Evolutionary conservation across 2,329 filamentous ascomycete genomes (phyloP).

Genomic region (Pyrenophora teres): DNA sequence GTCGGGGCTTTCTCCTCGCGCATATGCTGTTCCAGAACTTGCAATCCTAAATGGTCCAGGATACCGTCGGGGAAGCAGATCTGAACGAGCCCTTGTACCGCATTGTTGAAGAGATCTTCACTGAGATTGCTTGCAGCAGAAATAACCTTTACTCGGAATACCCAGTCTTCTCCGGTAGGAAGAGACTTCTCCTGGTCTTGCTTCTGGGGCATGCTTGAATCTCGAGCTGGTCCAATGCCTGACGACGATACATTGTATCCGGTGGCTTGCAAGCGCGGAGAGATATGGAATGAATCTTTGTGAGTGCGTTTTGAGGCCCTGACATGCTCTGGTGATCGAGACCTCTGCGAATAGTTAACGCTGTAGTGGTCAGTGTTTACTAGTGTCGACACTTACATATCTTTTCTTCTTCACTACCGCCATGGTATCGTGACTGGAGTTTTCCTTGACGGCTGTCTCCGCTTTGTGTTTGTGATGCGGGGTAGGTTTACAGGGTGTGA

Average conservation of each 20-base stretch:
- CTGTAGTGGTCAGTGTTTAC: neutral
- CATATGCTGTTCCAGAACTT: conserved; percentile 31
- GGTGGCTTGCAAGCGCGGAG: neutral
- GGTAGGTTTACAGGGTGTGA: no score
- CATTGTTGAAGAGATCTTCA: conserved; percentile 29
- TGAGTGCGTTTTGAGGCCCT: conserved; percentile 6
- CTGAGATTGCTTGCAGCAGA: conserved; percentile 12
- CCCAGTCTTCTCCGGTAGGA: conserved; percentile 27
- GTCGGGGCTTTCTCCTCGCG: conserved; percentile 15
- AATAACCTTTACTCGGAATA: conserved; percentile 30
- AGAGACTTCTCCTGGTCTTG: neutral
- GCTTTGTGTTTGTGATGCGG: no score
- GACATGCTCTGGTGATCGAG: neutral
- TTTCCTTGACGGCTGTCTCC: no score
- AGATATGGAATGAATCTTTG: neutral
- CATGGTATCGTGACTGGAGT: conserved; percentile 1
- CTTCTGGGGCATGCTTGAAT: conserved; percentile 4
- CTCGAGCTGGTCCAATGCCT: neutral
- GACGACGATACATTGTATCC: neutral
- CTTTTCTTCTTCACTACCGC: conserved; percentile 8
- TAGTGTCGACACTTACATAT: neutral
- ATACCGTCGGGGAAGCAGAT: conserved; percentile 35
- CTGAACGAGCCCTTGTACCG: conserved; percentile 31
- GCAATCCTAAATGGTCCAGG: conserved; percentile 27
- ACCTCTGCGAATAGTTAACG: neutral